Conservation (phyloP, 208 protist species). For the Naegleria lovaniensis region DNA sequence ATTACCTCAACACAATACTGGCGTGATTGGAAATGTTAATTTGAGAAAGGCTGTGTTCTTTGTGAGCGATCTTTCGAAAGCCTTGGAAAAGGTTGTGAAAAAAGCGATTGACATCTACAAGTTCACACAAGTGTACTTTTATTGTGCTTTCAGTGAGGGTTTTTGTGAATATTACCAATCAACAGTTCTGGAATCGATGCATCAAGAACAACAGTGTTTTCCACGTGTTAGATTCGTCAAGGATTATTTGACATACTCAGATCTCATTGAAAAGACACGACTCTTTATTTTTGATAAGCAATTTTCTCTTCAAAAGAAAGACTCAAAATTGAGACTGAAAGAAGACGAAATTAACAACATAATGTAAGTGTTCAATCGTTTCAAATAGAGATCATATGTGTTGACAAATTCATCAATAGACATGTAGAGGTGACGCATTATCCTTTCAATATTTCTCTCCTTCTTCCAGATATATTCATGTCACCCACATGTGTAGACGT, state of each 20-base stretch:
- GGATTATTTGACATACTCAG: neutral
- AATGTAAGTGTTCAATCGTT: neutral
- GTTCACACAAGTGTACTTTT: neutral
- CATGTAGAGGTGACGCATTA: neutral
- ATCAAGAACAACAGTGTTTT: neutral
- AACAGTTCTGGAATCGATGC: neutral
- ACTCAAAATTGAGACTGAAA: neutral
- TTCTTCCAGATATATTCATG: neutral
- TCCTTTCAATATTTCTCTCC: neutral
- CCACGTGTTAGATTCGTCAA: neutral
- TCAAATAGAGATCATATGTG: no score
- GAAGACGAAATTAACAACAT: neutral
- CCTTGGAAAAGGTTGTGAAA: neutral
- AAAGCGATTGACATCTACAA: neutral
- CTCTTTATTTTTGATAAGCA: neutral
- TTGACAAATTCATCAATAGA: neutral
- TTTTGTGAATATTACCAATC: constrained; percentile 4
- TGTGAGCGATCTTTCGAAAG: neutral
- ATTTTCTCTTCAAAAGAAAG: neutral
- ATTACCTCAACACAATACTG: neutral
- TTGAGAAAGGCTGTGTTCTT: neutral
- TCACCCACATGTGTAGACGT: neutral
- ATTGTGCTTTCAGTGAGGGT: neutral
- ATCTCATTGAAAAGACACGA: neutral
- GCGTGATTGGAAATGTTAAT: neutral